Evolutionary conservation across 202 grass and related monocot genomes (phyloP).

Genomic region (Dendrocalamus latiflorus): DNA sequence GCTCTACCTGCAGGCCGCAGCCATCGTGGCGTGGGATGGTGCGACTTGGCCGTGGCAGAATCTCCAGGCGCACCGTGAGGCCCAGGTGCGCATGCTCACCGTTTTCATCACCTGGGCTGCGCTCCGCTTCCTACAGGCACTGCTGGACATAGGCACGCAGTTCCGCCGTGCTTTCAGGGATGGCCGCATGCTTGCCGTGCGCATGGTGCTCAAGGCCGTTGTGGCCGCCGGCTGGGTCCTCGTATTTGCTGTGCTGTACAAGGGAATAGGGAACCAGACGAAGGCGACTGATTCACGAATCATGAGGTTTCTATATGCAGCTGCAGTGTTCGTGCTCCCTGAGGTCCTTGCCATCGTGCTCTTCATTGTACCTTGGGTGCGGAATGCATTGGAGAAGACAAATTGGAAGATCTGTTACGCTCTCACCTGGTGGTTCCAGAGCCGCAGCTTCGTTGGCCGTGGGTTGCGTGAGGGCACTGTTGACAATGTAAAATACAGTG

Average conservation of each 20-base stretch:
- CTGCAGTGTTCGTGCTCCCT: conserved; percentile 62
- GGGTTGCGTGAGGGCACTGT: conserved; percentile 79
- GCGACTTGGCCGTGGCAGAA: conserved; percentile 60
- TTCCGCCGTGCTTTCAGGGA: conserved; percentile 70
- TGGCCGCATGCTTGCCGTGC: conserved; percentile 48
- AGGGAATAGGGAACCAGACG: conserved; percentile 43
- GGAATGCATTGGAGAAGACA: conserved; percentile 80
- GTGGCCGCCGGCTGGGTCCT: conserved; percentile 68
- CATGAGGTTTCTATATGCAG: conserved; percentile 58
- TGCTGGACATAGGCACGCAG: conserved; percentile 82
- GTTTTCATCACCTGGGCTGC: conserved; percentile 93
- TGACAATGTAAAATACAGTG: conserved; percentile 68
- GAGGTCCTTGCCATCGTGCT: conserved; percentile 64
- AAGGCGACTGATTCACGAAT: conserved; percentile 33
- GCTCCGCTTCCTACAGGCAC: conserved; percentile 78
- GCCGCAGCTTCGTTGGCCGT: conserved; percentile 77
- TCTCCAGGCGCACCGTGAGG: conserved; percentile 3
- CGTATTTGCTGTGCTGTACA: conserved; percentile 57
- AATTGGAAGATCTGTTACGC: conserved; percentile 85
- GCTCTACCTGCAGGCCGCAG: conserved; percentile 71
- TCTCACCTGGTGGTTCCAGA: conserved; percentile 98
- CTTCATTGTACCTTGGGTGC: conserved; percentile 81
- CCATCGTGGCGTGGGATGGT: conserved; percentile 67
- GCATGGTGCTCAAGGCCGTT: conserved; percentile 83
- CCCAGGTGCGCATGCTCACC: conserved; percentile 59